A percentile compares a stretch with the other conserved stretches of the same genome.
These are phyloP conservation scores for Kodamaea ohmeri DNA, from an alignment of 1,139 yeast genomes.

Conservation along the genomic window DNA sequence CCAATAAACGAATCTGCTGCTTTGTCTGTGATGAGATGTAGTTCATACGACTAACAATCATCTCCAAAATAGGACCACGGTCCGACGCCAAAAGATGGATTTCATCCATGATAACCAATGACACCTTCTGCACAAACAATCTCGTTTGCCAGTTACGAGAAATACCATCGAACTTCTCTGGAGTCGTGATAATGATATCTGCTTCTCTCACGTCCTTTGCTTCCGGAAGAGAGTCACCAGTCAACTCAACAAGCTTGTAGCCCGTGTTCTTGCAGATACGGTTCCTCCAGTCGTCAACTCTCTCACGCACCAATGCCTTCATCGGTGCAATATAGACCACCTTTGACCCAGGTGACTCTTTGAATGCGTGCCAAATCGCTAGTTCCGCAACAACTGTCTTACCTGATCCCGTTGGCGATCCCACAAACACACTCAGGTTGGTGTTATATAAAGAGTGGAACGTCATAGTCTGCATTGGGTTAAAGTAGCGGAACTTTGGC, in stretches of 20 bases:
- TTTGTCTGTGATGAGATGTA: conserved; percentile 77
- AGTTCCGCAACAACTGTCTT: conserved; percentile 96
- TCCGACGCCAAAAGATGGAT: conserved; percentile 95
- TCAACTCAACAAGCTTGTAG: conserved; percentile 79
- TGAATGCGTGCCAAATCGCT: conserved; percentile 95
- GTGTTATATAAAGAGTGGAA: conserved; percentile 85
- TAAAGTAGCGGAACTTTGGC: conserved; percentile 74
- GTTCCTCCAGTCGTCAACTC: conserved; percentile 91
- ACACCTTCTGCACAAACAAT: conserved; percentile 85
- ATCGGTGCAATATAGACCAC: conserved; percentile 97
- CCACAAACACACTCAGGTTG: conserved; percentile 80
- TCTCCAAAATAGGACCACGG: conserved; percentile 95
- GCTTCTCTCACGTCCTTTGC: conserved; percentile 84
- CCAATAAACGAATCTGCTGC: conserved; percentile 75
- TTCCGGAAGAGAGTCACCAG: conserved; percentile 96
- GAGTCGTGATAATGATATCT: conserved; percentile 91
- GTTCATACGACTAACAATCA: conserved; percentile 98
- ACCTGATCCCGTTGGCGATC: conserved; percentile 99
- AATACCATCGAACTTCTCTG: conserved; percentile 98
- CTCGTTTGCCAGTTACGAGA: conserved; percentile 98
- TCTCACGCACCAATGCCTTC: conserved; percentile 95
- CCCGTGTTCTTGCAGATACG: conserved; percentile 63
- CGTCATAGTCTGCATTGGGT: conserved; percentile 98
- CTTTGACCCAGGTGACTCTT: conserved; percentile 74
- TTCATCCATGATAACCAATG: conserved; percentile 96